Conservation (phyloP, 345 rosid species). For the Acer negundo region DNA sequence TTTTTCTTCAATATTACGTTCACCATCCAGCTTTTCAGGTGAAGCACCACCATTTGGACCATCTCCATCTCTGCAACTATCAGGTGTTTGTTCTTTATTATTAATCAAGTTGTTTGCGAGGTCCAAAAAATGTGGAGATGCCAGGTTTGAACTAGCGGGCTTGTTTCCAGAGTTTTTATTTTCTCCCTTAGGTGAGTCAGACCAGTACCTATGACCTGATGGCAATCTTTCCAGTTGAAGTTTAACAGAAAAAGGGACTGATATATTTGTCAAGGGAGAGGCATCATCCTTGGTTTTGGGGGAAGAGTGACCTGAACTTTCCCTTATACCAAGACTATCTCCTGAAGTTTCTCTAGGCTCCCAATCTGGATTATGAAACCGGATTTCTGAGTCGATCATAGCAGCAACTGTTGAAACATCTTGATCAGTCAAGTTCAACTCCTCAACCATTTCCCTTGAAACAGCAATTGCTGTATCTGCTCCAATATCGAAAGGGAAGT, state of each 20-base stretch:
- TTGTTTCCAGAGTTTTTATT: slow-evolving; percentile 46
- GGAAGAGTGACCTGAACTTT: slow-evolving; percentile 24
- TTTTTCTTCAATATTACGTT: slow-evolving; percentile 9
- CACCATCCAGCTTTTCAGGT: slow-evolving; percentile 20
- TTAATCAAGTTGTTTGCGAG: slow-evolving; percentile 18
- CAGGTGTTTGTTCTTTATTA: slow-evolving; percentile 25
- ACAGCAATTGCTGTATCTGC: slow-evolving; percentile 87
- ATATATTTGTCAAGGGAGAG: slow-evolving; percentile 24
- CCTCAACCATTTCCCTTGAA: slow-evolving; percentile 95
- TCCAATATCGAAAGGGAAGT: slow-evolving; percentile 89
- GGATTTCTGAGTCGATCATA: slow-evolving; percentile 80
- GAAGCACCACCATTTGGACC: slow-evolving; percentile 22
- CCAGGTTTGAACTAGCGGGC: slow-evolving; percentile 34
- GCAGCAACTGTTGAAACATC: slow-evolving; percentile 73
- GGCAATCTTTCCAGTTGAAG: slow-evolving; percentile 71
- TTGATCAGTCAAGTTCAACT: slow-evolving; percentile 86
- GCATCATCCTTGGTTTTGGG: slow-evolving; percentile 28
- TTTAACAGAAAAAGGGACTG: slow-evolving; percentile 36
- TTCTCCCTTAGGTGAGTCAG: slow-evolving; percentile 55
- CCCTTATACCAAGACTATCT: slow-evolving; percentile 19
- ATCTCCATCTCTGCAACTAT: slow-evolving; percentile 19
- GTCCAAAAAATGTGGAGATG: slow-evolving; percentile 11
- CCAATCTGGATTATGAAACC: slow-evolving; percentile 76
- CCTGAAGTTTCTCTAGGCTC: slow-evolving; percentile 33
- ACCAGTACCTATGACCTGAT: slow-evolving; percentile 90